Base-by-base conservation (phyloP, 225 moss, liverwort and hornwort genomes). In the Straminergon stramineum region DNA sequence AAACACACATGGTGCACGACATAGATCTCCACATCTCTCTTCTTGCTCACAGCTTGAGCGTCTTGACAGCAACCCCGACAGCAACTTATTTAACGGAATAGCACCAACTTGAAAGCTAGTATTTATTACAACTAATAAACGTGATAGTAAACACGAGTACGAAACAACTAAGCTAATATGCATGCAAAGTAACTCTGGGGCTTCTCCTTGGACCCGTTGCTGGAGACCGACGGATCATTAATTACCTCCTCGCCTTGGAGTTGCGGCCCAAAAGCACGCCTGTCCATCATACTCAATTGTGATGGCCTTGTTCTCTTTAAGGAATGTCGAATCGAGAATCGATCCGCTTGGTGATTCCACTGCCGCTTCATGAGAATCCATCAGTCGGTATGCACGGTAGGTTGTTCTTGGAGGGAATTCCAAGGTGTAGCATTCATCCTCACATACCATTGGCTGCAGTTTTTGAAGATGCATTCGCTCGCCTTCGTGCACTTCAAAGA, bases 301-400 rank as follows among this genome's bases (percentile, higher is more conserved):
- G 71, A 73, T 73, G 43, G 8, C 27, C 43, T 69, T 31, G 31
- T 26, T 39, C 8, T 9, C 0, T 27, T 1, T 43, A 15, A 73
- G 71, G 43, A 73, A 43, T 73, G 43, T 73, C 43, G 71, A 3
- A 73, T 73, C 71, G 3, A 73, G 71, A 73, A 3, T 26, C 71
- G 15, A n/a, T 68, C 27, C 43, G 27, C 15, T 43, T 27, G 1
- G 5, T 15, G 71, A 43, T 5, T 43, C 0, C 41, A 73, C 71
- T 1, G 0, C 26, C 8, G 15, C 71, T 9, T 1, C 1, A 41
- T 5, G 0, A 73, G 41, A 16, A 43, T 3, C 15, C 71, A 0
- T 9, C 71, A 73, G 71, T 27, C 0, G 15, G 43, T 73, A 73
- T 43, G 0, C 5, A 43, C 9, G 43, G 71, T 43, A 43, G 43